Evolutionary conservation across 2,329 filamentous ascomycete genomes (phyloP), one percentile per base, ranked within the genome.

Genomic region (Epichloe sp.): DNA sequence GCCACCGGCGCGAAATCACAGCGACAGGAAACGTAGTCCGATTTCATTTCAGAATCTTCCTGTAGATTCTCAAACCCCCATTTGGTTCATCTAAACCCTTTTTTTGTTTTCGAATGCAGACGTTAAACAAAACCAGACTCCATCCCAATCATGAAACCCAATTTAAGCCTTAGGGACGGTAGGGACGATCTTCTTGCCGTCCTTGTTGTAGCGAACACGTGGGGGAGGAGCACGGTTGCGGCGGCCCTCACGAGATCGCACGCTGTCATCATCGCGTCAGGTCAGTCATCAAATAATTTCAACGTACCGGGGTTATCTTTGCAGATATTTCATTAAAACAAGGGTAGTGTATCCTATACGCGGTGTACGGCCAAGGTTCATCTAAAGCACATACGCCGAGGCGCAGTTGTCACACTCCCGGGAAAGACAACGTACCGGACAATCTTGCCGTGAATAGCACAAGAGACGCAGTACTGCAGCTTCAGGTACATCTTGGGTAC

Each of bases 401-500:
- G 66, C 65, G 71, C 67, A 78, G 77, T 79, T 78, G 76, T 79
- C 76, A 74, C 65, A 69, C 76, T 75, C 74, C 71, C 66, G 60
- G 68, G 69, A 68, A 76, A 72, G 72, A 68, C 68, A 73, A 82
- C 90, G 76, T 93, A 97, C 91, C 93, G 91, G 77, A 98, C 94
- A 75, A 98, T 98, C 87, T 98, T 98, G 83, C 93, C 93, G 83
- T 98, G 93, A 64, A 98, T 98, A 71, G 93, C 93, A 79, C 93
- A 98, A 76, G 91, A 97, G 71, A 98, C 93, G 76, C 93, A 98
- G 88, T 98, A 98, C 82, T 98, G 93, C 74, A 98, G 86, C 86
- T 98, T 98, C 78, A 98, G 82, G 88, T 98, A 98, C 94, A 98
- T 98, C 88, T 98, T 98, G 78, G 93, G 93, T 70, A 98, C 91